phyloP scores from a whole-genome alignment of 257 asterid species.

The Solanum raphanifolium region DNA sequence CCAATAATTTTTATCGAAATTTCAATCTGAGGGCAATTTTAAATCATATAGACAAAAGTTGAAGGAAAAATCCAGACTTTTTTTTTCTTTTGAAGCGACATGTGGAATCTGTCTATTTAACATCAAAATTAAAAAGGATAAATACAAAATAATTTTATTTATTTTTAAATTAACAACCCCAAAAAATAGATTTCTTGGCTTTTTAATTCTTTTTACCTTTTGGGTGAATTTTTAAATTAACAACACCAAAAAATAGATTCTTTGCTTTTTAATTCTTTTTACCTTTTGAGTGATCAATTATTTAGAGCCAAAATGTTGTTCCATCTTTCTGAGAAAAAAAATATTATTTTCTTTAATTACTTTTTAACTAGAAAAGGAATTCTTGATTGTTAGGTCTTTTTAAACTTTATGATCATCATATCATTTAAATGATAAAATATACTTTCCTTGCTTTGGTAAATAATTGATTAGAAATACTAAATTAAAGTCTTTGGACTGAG shows the following conservation, averaged over 20 bases:
- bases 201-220: not conserved
- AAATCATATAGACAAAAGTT: not conserved
- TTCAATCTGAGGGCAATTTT: not conserved
- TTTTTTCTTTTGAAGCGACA: not conserved
- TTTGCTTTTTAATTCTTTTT: not conserved
- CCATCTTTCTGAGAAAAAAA: not conserved
- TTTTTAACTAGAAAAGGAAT: not conserved
- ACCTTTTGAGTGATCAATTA: not conserved
- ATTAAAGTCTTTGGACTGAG: not conserved
- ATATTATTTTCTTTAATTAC: not conserved
- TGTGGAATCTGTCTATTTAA: not conserved
- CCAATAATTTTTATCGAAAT: not conserved
- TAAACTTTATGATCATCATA: not conserved
- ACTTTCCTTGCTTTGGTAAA: not conserved
- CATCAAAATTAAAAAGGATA: not conserved
- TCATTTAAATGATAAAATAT: not conserved
- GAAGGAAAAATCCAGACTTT: not conserved
- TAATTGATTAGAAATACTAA: not conserved
- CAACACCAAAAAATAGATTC: not conserved
- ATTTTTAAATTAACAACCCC: not conserved
- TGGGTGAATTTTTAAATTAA: not conserved
- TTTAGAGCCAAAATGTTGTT: not conserved
- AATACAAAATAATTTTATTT: not conserved
- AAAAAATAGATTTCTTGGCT: not conserved
- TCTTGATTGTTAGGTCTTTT: not conserved